phyloP scores from a whole-genome alignment of 495 filamentous ascomycete species.

The Aspergillus steynii region DNA sequence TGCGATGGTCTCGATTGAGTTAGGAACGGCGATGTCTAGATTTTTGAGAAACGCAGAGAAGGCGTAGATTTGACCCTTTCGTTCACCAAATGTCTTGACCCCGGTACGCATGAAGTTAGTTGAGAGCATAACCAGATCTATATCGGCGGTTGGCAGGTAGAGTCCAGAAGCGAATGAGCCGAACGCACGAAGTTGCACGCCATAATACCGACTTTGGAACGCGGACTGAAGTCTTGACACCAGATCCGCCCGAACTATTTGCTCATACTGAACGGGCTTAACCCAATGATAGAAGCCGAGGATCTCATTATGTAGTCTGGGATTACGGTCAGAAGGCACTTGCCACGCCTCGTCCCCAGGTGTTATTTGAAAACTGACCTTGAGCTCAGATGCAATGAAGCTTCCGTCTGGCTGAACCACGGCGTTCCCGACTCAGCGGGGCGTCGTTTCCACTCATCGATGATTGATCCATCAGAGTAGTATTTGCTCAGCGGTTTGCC shows the following conservation, averaged over 20 bases:
- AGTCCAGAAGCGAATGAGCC: constrained; percentile 89
- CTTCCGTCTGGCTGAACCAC: constrained; percentile 50
- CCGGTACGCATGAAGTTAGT: constrained; percentile 51
- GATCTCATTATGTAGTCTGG: constrained; percentile 77
- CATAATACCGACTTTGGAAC: constrained; percentile 51
- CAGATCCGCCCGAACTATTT: constrained; percentile 70
- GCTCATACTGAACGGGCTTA: constrained; percentile 73
- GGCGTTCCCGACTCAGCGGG: constrained; percentile 54
- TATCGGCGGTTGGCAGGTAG: constrained; percentile 88
- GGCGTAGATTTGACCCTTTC: constrained; percentile 45
- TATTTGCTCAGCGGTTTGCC: constrained; percentile 47
- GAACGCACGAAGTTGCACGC: constrained; percentile 68
- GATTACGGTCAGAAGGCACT: constrained; percentile 6
- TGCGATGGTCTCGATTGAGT: constrained; percentile 62
- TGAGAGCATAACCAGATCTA: constrained; percentile 88
- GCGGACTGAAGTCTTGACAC: constrained; percentile 59
- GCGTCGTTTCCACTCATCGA: constrained; percentile 56
- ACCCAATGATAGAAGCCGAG: constrained; percentile 86
- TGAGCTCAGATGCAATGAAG: constrained; percentile 32
- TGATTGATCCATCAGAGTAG: constrained; percentile 47
- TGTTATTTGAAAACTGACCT: constrained; percentile 24
- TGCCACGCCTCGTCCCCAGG: neutral
- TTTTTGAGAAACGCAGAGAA: constrained; percentile 54
- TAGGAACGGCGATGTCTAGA: constrained; percentile 46
- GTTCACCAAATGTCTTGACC: constrained; percentile 43